Evolutionary conservation across 2,329 filamentous ascomycete species (phyloP).

Genomic region (Neurospora crassa): DNA sequence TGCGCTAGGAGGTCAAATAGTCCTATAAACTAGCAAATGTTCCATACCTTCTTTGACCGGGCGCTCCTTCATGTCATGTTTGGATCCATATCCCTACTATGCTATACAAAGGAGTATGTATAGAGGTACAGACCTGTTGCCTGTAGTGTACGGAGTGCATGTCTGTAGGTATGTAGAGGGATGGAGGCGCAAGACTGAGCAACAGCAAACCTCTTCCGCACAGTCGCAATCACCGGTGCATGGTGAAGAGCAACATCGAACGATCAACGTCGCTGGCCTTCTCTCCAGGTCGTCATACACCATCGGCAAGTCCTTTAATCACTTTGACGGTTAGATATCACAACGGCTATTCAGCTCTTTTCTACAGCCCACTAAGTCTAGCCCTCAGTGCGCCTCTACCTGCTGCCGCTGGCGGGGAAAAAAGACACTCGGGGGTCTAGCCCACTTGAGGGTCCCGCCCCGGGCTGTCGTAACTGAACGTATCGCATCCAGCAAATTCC

Average conservation of each 20-base stretch:
- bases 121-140: not conserved
- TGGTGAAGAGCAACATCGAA: not conserved
- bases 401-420: not conserved
- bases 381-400: not conserved
- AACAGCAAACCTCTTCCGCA: not conserved
- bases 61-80: not conserved
- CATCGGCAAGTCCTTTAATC: not conserved
- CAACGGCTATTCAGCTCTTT: not conserved
- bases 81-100: not conserved
- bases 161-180: not conserved
- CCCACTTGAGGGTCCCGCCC: not conserved
- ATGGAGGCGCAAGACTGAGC: not conserved
- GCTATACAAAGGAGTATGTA: not conserved
- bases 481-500: not conserved
- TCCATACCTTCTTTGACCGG: not conserved
- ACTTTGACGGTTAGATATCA: not conserved
- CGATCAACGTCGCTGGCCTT: not conserved
- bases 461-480: not conserved
- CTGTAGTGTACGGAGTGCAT: not conserved
- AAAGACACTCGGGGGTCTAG: not conserved
- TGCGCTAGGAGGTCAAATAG: not conserved
- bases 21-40: not conserved
- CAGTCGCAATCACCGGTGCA: not conserved
- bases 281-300: not conserved
- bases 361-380: not conserved